Evolutionary conservation across 2,329 filamentous ascomycete genomes (phyloP), one percentile per base, ranked within the genome.

Genomic region (Davidsoniella virescens): DNA sequence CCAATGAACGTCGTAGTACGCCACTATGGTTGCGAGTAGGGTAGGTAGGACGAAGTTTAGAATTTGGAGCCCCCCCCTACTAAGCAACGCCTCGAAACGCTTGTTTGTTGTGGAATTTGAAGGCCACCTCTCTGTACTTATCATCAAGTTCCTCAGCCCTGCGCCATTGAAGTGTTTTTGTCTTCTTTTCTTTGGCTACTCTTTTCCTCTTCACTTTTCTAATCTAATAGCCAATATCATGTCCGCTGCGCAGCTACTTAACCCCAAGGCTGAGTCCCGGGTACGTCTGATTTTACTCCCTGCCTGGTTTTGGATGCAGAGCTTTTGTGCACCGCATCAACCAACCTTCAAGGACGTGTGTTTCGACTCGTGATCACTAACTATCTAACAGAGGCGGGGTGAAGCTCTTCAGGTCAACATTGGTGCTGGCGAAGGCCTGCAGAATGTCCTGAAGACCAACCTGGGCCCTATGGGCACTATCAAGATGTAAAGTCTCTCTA

Each of bases 381-480:
- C 48, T 42, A 25, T 33, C 25, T 59, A 57, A 56, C 62, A 94
- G 87, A 82, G 92, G 74, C 82, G 92, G 73, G 92, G 87, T 67
- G 92, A 98, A 79, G 92, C 92, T 73, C 73, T 98, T 56, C 80
- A 78, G 68, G 88, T 96, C 67, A 98, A 98, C 74, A 96, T 98
- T 70, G 87, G 76, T 62, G 92, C 92, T 57, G 92, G 90, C 62
- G 88, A 95, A 70, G 92, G 92, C 61, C 72, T 88, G 56, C 80
- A 88, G 63, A 78, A 94, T 86, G 92, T 98, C 49, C 75, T 98
- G 64, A 90, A 92, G 68, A 95, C 90, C 49, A 98, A 98, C 67
- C 66, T 98, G 58, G 92, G 92, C 60, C 92, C 92, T 52, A 76
- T 85, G 59, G 92, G 90, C 57, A 96, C 90, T 38, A 82, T 96